Evolutionary conservation across 139 green algal species (phyloP).

Genomic region (Chlorella sp.): DNA sequence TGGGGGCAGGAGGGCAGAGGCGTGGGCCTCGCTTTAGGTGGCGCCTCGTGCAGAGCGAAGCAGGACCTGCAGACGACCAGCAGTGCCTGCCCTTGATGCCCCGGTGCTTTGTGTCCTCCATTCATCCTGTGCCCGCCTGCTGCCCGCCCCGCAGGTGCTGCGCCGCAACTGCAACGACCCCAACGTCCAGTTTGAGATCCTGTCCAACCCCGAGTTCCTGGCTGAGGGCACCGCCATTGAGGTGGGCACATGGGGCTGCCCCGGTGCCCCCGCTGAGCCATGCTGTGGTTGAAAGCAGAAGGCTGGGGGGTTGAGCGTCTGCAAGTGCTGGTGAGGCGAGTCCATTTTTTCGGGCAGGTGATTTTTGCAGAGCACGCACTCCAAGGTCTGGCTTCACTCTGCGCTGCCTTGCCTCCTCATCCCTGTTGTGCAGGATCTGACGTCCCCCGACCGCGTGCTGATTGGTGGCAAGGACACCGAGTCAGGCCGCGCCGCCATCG

Average conservation of each 20-base stretch:
- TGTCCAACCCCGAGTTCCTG: conserved; percentile 93
- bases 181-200: conserved; percentile 93
- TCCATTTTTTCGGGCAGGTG: too few species aligned
- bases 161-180: conserved; percentile 80
- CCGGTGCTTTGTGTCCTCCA: too few species aligned
- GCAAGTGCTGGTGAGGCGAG: too few species aligned
- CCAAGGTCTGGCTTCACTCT: too few species aligned
- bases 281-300: too few species aligned
- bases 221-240: conserved; percentile 94
- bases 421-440: conserved; percentile 1
- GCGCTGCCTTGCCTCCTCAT: too few species aligned
- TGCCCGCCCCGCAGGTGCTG: conserved; percentile 68
- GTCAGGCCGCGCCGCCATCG: conserved; percentile 76
- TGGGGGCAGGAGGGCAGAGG: background rate
- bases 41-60: too few species aligned
- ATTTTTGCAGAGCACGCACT: too few species aligned
- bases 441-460: conserved; percentile 62
- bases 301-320: too few species aligned
- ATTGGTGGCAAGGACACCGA: conserved; percentile 91
- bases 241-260: conserved; percentile 35
- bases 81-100: background rate
- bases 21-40: background rate
- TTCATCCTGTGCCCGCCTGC: background rate
- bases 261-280: background rate
- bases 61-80: background rate